Evolutionary conservation across 2,329 filamentous ascomycete species (phyloP).

Genomic region (Monilinia fructicola): DNA sequence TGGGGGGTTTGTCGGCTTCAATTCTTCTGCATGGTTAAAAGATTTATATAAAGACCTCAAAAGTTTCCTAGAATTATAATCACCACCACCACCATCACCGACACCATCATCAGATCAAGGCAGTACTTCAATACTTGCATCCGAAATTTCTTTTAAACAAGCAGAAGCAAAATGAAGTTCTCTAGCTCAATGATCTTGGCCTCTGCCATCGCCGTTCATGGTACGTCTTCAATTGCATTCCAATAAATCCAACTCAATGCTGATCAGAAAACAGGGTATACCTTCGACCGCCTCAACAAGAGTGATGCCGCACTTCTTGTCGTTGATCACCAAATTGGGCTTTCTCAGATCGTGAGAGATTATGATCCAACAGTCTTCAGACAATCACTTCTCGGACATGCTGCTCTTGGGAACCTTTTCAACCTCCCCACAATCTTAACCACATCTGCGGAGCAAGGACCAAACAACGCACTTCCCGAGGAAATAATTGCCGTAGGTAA

Average conservation of each 20-base stretch:
- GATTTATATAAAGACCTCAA: slow-evolving; percentile 15
- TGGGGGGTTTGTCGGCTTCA: not conserved
- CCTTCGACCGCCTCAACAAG: slow-evolving; percentile 42
- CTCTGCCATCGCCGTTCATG: slow-evolving; percentile 27
- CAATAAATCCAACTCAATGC: not conserved
- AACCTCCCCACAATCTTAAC: slow-evolving; percentile 68
- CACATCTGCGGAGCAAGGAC: slow-evolving; percentile 64
- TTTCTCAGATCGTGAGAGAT: slow-evolving; percentile 62
- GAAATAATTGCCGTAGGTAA: slow-evolving; percentile 56
- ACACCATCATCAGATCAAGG: not conserved
- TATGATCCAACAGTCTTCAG: slow-evolving; percentile 64
- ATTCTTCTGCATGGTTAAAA: not conserved
- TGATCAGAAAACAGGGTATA: slow-evolving; percentile 28
- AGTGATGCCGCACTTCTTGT: slow-evolving; percentile 52
- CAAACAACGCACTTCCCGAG: slow-evolving; percentile 69
- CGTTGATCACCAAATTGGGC: slow-evolving; percentile 60
- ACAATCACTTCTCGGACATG: slow-evolving; percentile 67
- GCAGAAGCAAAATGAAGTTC: slow-evolving; percentile 34
- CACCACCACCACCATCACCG: not conserved
- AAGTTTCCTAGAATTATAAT: not conserved
- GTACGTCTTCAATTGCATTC: slow-evolving; percentile 23
- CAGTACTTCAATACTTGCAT: not conserved
- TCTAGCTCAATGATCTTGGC: slow-evolving; percentile 26
- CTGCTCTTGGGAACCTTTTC: slow-evolving; percentile 64
- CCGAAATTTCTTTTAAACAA: not conserved